These are phyloP conservation scores for Acer negundo DNA, from an alignment of 345 rosid species.

Conservation along the genomic window DNA sequence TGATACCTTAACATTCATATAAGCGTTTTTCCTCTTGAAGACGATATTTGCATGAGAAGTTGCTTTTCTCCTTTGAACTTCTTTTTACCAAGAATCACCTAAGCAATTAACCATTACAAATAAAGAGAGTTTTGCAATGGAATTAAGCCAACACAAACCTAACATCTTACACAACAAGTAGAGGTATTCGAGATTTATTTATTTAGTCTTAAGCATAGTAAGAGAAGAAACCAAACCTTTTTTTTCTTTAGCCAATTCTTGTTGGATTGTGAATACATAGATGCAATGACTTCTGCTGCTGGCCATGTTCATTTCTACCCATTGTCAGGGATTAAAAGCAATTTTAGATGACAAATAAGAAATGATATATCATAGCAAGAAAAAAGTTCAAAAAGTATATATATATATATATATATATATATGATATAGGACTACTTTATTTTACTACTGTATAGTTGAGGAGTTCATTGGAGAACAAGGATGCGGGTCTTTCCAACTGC, in stretches of 20 bases:
- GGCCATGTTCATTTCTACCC: conserved; percentile 81
- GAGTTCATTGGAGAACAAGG: conserved; percentile 29
- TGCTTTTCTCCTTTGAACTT: too few relatives aligned
- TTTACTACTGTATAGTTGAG: neutral
- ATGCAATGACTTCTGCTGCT: conserved; percentile 93
- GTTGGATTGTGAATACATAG: conserved; percentile 62
- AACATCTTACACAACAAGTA: too few relatives aligned
- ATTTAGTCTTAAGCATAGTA: neutral
- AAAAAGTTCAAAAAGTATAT: neutral
- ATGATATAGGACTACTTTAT: neutral
- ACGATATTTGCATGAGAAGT: too few relatives aligned
- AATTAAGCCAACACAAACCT: too few relatives aligned
- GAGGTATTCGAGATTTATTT: neutral
- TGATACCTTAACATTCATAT: too few relatives aligned
- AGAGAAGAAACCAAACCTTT: conserved; percentile 44
- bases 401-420: neutral
- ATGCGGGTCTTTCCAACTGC: conserved; percentile 96
- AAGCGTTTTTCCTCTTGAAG: too few relatives aligned
- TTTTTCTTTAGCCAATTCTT: conserved; percentile 50
- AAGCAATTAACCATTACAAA: too few relatives aligned
- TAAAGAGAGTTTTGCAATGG: too few relatives aligned
- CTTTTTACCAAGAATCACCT: too few relatives aligned
- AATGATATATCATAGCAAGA: neutral
- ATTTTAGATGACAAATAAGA: conserved; percentile 1
- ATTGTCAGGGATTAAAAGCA: conserved; percentile 34